These are phyloP conservation scores for Dendrocalamus latiflorus DNA, from an alignment of 202 grass and related monocot genomes.

Conservation along the genomic window DNA sequence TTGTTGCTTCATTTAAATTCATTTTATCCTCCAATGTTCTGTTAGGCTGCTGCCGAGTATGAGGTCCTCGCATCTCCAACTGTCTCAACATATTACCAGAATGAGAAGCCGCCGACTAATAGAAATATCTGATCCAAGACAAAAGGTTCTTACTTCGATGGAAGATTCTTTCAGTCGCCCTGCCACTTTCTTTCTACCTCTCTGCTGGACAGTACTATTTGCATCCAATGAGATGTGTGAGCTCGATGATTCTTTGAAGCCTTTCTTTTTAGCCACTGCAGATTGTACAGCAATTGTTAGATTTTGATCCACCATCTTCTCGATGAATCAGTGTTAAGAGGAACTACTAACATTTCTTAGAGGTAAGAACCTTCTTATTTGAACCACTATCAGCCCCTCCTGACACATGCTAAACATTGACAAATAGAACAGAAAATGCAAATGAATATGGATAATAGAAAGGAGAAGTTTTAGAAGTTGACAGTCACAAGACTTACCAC, in stretches of 20 bases:
- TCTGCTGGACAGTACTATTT: slow-evolving; percentile 1
- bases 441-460: slow-evolving; percentile 4
- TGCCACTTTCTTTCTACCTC: slow-evolving; percentile 22
- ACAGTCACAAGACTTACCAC: not conserved
- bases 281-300: slow-evolving; percentile 13
- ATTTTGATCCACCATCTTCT: slow-evolving; percentile 4
- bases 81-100: not conserved
- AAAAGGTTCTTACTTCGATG: slow-evolving; percentile 13
- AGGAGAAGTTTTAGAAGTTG: not conserved
- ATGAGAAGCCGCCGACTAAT: not conserved
- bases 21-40: slow-evolving; percentile 22
- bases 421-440: slow-evolving; percentile 2
- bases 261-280: slow-evolving; percentile 33
- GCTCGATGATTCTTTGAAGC: not conserved
- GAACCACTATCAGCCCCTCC: not conserved
- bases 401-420: slow-evolving; percentile 34
- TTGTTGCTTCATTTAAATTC: not conserved
- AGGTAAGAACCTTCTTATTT: slow-evolving; percentile 16
- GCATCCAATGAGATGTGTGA: not conserved
- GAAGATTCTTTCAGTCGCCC: not conserved
- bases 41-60: not conserved
- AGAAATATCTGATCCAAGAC: not conserved
- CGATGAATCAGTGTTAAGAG: not conserved
- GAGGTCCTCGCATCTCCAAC: not conserved
- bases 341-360: slow-evolving; percentile 39